Conservation (phyloP, 2,329 filamentous ascomycete species). For the Curvularia spicifera region DNA sequence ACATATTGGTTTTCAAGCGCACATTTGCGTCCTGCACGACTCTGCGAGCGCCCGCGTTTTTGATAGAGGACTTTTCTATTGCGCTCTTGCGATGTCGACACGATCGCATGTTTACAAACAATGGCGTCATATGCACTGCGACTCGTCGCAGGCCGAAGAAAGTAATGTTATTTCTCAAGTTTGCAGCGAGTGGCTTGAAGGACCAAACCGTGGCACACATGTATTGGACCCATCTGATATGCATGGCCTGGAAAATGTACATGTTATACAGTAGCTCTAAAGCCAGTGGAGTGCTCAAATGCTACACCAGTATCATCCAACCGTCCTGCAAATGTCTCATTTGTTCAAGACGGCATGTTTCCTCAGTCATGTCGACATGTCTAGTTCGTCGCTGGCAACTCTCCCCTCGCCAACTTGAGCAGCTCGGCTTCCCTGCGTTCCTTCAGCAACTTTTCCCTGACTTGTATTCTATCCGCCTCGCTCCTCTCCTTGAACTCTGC, state of each 20-base stretch:
- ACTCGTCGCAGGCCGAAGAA: neutral
- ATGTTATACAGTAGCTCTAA: slow-evolving; percentile 12
- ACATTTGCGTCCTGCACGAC: neutral
- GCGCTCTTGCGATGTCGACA: neutral
- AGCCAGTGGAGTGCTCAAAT: slow-evolving; percentile 2
- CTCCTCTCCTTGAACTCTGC: slow-evolving; percentile 61
- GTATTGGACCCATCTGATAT: neutral
- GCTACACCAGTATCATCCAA: neutral
- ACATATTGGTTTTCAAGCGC: neutral
- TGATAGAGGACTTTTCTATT: neutral
- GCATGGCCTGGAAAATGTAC: slow-evolving; percentile 6
- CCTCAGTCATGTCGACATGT: neutral
- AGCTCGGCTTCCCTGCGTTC: slow-evolving; percentile 68
- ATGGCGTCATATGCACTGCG: slow-evolving; percentile 1
- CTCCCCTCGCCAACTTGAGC: slow-evolving; percentile 60
- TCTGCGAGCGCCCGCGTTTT: neutral
- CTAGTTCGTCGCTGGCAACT: slow-evolving; percentile 12
- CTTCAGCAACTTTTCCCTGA: slow-evolving; percentile 61
- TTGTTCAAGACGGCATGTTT: neutral
- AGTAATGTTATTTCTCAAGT: neutral
- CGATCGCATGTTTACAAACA: neutral
- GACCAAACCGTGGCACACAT: neutral
- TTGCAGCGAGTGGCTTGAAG: neutral
- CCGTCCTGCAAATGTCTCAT: neutral
- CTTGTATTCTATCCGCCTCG: slow-evolving; percentile 62